Conservation (phyloP, 2,329 filamentous ascomycete genomes). For the Tolypocladium endophyticum region DNA sequence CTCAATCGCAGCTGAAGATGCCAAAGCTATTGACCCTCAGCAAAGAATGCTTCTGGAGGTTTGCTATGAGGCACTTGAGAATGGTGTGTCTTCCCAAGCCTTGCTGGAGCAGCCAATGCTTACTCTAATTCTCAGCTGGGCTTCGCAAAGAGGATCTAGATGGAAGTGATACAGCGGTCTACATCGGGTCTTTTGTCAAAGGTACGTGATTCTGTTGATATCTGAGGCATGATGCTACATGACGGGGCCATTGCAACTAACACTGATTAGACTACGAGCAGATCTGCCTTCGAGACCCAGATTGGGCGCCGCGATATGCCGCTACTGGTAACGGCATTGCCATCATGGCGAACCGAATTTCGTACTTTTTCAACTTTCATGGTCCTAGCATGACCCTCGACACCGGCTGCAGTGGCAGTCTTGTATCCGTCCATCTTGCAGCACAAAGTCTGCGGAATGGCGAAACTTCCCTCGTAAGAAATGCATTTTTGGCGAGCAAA, state of each 20-base stretch:
- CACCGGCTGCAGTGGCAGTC: constrained; percentile 46
- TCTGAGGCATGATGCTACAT: not conserved
- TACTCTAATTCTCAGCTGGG: constrained; percentile 22
- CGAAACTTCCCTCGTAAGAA: constrained; percentile 28
- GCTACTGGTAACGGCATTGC: constrained; percentile 42
- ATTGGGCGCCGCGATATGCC: constrained; percentile 38
- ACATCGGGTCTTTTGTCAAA: constrained; percentile 40
- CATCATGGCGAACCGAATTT: constrained; percentile 45
- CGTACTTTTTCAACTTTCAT: constrained; percentile 42
- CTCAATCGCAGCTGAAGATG: constrained; percentile 36
- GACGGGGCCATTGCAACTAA: not conserved
- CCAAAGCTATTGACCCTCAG: constrained; percentile 42
- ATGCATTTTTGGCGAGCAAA: not conserved
- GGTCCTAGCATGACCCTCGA: constrained; percentile 48
- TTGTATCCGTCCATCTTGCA: constrained; percentile 43
- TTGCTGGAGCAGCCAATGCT: not conserved
- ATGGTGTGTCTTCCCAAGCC: constrained; percentile 20
- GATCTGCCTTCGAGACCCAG: constrained; percentile 36
- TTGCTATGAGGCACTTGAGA: constrained; percentile 40
- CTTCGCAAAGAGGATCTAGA: constrained; percentile 31
- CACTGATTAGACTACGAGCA: constrained; percentile 34
- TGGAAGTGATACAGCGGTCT: constrained; percentile 35
- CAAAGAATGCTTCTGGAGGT: constrained; percentile 40
- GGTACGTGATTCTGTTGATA: constrained; percentile 15
- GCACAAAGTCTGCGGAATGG: constrained; percentile 35